phyloP scores from a whole-genome alignment of 805 yeast species.

The Pichia insulana region DNA sequence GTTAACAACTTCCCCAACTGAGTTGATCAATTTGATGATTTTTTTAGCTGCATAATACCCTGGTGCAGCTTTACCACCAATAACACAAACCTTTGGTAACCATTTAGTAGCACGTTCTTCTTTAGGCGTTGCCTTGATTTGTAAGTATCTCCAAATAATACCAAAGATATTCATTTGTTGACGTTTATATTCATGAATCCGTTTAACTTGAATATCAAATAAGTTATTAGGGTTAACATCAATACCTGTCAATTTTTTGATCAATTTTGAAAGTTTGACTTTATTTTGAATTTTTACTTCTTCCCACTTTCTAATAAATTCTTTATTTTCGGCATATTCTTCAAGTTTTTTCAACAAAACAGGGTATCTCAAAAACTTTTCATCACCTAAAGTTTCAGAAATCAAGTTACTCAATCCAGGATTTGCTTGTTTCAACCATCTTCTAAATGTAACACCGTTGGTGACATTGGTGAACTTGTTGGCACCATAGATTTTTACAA shows the following conservation, averaged over 20 bases:
- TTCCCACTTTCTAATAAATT: conserved; percentile 64
- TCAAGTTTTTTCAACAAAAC: conserved; percentile 59
- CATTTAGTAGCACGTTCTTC: conserved; percentile 52
- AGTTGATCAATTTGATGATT: conserved; percentile 75
- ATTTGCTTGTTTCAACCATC: conserved; percentile 93
- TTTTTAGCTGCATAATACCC: conserved; percentile 94
- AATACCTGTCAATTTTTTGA: conserved; percentile 52
- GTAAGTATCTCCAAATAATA: conserved; percentile 72
- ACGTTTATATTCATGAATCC: conserved; percentile 93
- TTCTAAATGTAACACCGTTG: conserved; percentile 91
- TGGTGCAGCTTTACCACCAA: conserved; percentile 98
- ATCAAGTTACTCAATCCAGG: conserved; percentile 72
- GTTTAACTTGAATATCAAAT: conserved; percentile 88
- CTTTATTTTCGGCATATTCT: conserved; percentile 54
- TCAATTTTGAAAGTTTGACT: conserved; percentile 52
- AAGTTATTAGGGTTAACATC: conserved; percentile 64
- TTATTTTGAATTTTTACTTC: conserved; percentile 65
- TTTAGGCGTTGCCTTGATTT: conserved; percentile 58
- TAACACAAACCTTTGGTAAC: conserved; percentile 68
- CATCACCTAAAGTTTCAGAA: conserved; percentile 59
- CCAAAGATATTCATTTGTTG: conserved; percentile 92
- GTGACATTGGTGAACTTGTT: conserved; percentile 88
- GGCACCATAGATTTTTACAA: conserved; percentile 71
- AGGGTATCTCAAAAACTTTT: conserved; percentile 61
- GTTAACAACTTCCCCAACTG: conserved; percentile 75